Percentiles rank a stretch among this genome's conserved stretches.
Conservation (phyloP, 495 filamentous ascomycete genomes). For the Podospora didyma region DNA sequence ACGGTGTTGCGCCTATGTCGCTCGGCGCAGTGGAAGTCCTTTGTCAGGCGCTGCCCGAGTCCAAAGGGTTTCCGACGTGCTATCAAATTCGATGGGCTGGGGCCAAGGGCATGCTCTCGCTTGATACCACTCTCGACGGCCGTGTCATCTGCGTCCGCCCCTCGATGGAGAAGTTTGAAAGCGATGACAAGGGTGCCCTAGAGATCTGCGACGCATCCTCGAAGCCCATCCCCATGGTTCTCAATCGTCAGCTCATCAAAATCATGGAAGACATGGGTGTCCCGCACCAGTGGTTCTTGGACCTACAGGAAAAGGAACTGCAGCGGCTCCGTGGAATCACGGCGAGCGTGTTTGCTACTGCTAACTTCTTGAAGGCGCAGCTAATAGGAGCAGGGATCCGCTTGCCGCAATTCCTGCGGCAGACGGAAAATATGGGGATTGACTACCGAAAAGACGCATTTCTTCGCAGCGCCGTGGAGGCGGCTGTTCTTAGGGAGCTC, state of each 20-base stretch:
- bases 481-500: constrained; percentile 59
- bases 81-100: constrained; percentile 71
- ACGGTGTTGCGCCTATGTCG: constrained; percentile 75
- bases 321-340: constrained; percentile 54
- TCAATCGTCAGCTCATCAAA: constrained; percentile 78
- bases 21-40: constrained; percentile 49
- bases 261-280: constrained; percentile 72
- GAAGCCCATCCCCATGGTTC: constrained; percentile 60
- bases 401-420: constrained; percentile 55
- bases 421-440: constrained; percentile 48
- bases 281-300: constrained; percentile 50
- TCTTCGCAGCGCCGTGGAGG: constrained; percentile 59
- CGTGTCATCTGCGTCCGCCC: constrained; percentile 52
- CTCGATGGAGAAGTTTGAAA: constrained; percentile 80
- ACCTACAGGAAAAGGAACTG: constrained; percentile 56
- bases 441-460: constrained; percentile 64
- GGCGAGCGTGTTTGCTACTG: constrained; percentile 49
- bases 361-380: constrained; percentile 55
- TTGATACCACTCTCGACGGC: constrained; percentile 56
- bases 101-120: constrained; percentile 68
- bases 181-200: constrained; percentile 46
- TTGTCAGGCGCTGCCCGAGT: constrained; percentile 39
- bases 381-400: constrained; percentile 50
- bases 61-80: constrained; percentile 49
- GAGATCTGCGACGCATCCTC: constrained; percentile 71